Evolutionary conservation across 768 basidiomycete genomes (phyloP), one percentile per base, ranked within the genome.

Genomic region (Suillus tomentosus): DNA sequence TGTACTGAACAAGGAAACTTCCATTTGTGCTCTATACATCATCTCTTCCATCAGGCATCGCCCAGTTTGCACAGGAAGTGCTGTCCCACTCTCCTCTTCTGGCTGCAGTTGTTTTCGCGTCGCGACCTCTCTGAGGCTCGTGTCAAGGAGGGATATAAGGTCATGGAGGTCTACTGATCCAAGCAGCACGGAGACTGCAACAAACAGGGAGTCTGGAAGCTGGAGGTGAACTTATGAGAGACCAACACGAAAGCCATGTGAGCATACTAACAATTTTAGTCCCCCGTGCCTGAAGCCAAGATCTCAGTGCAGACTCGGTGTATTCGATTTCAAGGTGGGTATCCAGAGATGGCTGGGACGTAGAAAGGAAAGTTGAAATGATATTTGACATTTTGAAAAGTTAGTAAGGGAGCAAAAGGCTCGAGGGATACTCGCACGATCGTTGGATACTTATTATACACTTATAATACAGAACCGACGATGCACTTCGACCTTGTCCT

Each of bases 11-110:
- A 51, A 51, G 6, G 15, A 51, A 51, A 31, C 15, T 9, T 51
- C 50, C 50, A 51, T 51, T n/a, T 51, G 50, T 17, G 50, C 50
- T 31, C 50, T 14, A 31, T 51, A 51, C 50, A 51, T 31, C 7
- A 6, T 51, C 27, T 51, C 50, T 14, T 51, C 50, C 50, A 51
- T 51, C 15, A 51, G 31, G 27, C 17, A 17, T 17, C 1, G 24
- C 13, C 27, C n/a, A 31, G 15, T 15, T 51, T 17, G 50, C 50
- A 27, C 14, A 5, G 4, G 27, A 5, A 17, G 7, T 7, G 31
- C 13, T 6, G 14, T 51, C 5, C 5, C 5, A 51, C 1, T 43
- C 31, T 31, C 3, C 7, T 48, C n/a, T 17, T 51, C 27, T 51
- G 14, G 48, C 22, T 51, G 50, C 7, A 51, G 17, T 24, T 51